Conservation (phyloP, 345 rosid genomes). For the Firmiana major region DNA sequence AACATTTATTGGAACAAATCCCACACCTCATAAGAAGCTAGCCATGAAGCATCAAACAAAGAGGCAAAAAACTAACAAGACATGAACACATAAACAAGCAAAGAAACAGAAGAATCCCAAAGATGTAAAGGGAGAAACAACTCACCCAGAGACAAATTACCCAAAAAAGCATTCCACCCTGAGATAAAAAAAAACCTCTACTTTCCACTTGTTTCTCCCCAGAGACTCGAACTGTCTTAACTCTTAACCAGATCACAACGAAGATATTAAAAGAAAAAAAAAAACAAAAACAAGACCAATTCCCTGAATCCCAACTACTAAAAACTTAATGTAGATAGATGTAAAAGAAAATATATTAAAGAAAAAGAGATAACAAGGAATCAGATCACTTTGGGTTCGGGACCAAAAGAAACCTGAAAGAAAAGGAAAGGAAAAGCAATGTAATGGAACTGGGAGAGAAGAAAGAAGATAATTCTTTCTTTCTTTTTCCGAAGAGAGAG, state of each 20-base stretch:
- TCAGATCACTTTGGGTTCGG: background rate
- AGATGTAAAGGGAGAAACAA: conserved; percentile 2
- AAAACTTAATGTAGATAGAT: background rate
- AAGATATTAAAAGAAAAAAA: background rate
- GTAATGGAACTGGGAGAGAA: background rate
- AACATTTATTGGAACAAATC: background rate
- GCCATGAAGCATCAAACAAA: background rate
- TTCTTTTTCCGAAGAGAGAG: background rate
- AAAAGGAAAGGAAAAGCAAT: background rate
- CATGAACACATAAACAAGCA: background rate
- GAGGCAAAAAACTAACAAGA: background rate
- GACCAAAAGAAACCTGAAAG: background rate
- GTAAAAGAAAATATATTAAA: background rate
- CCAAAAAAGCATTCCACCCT: conserved; percentile 8
- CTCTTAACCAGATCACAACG: conserved; percentile 1
- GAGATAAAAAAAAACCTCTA: background rate
- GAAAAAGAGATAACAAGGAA: background rate
- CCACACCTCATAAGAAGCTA: background rate
- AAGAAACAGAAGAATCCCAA: background rate
- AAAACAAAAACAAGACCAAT: background rate
- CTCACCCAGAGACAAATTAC: conserved; percentile 1
- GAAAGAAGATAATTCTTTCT: background rate
- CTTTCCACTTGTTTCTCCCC: conserved; percentile 3
- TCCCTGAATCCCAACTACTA: conserved; percentile 3
- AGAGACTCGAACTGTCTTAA: background rate